phyloP scores from a whole-genome alignment of 352 stramenopile genomes.

The Aphanomyces astaci region DNA sequence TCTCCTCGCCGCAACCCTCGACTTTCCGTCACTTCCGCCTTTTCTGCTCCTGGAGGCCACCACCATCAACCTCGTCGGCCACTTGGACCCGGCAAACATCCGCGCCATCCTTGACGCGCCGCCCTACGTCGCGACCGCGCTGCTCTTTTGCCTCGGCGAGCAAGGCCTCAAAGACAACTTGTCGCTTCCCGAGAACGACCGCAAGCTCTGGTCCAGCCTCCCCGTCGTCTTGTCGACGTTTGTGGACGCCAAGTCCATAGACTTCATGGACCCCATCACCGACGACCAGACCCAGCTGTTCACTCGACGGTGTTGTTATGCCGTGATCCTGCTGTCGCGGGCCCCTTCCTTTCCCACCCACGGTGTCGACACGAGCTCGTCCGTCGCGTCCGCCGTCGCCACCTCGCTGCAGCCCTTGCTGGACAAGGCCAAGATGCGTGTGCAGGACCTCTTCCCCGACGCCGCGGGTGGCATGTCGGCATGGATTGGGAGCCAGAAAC shows the following conservation, averaged over 20 bases:
- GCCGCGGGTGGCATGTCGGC: not conserved
- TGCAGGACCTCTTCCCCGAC: constrained; percentile 15
- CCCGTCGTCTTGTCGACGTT: constrained; percentile 38
- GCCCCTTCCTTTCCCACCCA: constrained; percentile 37
- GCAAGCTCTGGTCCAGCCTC: constrained; percentile 34
- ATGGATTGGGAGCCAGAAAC: not conserved
- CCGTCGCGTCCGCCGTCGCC: not conserved
- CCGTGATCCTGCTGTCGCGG: constrained; percentile 38
- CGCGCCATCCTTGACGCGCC: constrained; percentile 36
- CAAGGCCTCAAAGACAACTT: constrained; percentile 29
- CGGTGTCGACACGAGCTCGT: not conserved
- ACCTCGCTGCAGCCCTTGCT: not conserved
- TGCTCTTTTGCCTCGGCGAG: constrained; percentile 33
- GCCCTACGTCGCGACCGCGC: constrained; percentile 34
- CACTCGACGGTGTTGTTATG: constrained; percentile 31
- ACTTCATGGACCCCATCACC: not conserved
- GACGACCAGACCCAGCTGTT: not conserved
- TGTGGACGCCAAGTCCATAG: not conserved
- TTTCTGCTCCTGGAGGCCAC: constrained; percentile 39
- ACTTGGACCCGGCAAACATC: constrained; percentile 25
- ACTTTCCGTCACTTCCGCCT: constrained; percentile 30
- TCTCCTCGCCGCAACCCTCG: constrained; percentile 33
- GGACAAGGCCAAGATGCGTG: constrained; percentile 12
- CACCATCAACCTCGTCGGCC: constrained; percentile 37
- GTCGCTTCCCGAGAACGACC: constrained; percentile 25